Conservation (phyloP, 2,329 filamentous ascomycete species). For the Rhynchosporium agropyri region DNA sequence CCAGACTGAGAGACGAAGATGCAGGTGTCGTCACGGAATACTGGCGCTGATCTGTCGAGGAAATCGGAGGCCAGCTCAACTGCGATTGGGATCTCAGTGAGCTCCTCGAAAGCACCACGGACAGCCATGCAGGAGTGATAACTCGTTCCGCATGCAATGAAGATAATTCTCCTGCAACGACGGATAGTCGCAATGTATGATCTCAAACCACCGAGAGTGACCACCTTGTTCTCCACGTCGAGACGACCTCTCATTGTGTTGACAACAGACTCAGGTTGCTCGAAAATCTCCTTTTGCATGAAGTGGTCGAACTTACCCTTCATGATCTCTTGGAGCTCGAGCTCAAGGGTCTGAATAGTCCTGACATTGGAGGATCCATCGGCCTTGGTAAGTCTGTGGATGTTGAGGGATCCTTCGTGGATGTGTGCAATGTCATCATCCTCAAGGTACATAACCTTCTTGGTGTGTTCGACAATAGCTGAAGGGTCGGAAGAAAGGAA, state of each 20-base stretch:
- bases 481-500: constrained; percentile 99
- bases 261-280: constrained; percentile 98
- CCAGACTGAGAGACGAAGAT: constrained; percentile 99
- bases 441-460: constrained; percentile 99
- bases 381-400: constrained; percentile 95
- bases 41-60: constrained; percentile 91
- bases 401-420: constrained; percentile 98
- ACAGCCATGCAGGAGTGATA: constrained; percentile 99
- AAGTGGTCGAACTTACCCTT: constrained; percentile 99
- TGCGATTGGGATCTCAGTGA: constrained; percentile 95
- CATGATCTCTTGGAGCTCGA: constrained; percentile 99
- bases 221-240: constrained; percentile 88
- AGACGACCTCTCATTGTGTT: constrained; percentile 99
- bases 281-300: constrained; percentile 99
- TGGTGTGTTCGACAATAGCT: constrained; percentile 98
- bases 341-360: constrained; percentile 96
- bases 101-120: constrained; percentile 94
- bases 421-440: constrained; percentile 99
- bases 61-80: constrained; percentile 98
- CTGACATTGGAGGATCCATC: constrained; percentile 96
- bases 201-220: constrained; percentile 92
- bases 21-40: constrained; percentile 99
- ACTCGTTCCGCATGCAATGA: constrained; percentile 97
- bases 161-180: constrained; percentile 95
- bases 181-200: constrained; percentile 97